Evolutionary conservation across 1,139 yeast species (phyloP).

Genomic region (Nakaseomyces nivariensis): DNA sequence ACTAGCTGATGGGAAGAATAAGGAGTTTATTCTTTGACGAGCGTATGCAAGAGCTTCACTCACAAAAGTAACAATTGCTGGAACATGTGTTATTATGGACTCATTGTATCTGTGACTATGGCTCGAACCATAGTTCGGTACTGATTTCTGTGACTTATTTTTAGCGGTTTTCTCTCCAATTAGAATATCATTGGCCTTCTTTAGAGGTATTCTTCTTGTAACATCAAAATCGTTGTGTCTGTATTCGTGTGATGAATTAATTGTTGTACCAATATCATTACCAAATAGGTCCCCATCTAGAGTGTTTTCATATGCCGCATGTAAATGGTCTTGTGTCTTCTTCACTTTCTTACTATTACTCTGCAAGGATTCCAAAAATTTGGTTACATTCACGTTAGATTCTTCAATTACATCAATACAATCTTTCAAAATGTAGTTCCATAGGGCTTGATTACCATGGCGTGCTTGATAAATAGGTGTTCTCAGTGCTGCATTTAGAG

Average conservation of each 20-base stretch:
- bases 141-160: background rate
- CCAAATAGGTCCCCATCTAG: conserved; percentile 19
- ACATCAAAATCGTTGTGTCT: background rate
- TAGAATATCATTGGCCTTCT: background rate
- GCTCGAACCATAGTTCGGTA: conserved; percentile 2
- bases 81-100: conserved; percentile 24
- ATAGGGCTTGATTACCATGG: conserved; percentile 38
- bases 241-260: background rate
- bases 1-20: conserved; percentile 21
- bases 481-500: conserved; percentile 41
- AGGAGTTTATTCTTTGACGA: conserved; percentile 9
- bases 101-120: conserved; percentile 15
- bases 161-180: background rate
- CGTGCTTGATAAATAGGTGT: conserved; percentile 44
- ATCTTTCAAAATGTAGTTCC: conserved; percentile 53
- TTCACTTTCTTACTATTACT: background rate
- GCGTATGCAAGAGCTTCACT: conserved; percentile 10
- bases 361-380: conserved; percentile 15
- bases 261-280: conserved; percentile 13
- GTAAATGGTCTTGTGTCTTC: background rate
- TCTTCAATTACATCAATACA: conserved; percentile 42
- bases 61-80: conserved; percentile 14
- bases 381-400: conserved; percentile 21
- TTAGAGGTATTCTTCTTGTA: background rate
- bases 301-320: background rate